Conservation (phyloP, 2,329 filamentous ascomycete species). For the Furcasterigmium sp. region DNA sequence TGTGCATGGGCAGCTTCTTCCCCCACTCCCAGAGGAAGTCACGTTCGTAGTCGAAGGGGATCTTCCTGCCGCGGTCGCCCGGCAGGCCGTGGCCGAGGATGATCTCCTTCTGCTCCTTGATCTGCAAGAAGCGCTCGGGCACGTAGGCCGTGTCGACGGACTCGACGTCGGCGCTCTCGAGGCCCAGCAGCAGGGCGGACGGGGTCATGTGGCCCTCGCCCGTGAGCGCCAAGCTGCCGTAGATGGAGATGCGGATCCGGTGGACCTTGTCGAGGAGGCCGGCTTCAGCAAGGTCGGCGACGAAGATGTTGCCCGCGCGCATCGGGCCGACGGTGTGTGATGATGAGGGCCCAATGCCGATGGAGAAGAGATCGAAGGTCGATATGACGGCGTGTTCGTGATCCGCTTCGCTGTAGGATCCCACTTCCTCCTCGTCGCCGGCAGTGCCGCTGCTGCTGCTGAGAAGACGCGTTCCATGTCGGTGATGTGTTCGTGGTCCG, state of each 20-base stretch:
- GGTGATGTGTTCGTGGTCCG: background rate
- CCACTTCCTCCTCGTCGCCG: constrained; percentile 25
- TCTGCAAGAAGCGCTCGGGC: constrained; percentile 37
- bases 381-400: constrained; percentile 48
- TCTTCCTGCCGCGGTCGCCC: constrained; percentile 34
- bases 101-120: constrained; percentile 39
- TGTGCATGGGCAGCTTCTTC: constrained; percentile 43
- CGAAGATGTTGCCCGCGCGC: constrained; percentile 47
- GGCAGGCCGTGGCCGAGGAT: constrained; percentile 34
- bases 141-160: constrained; percentile 44
- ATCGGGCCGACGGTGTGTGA: constrained; percentile 47
- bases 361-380: constrained; percentile 46
- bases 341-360: constrained; percentile 45
- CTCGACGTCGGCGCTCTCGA: constrained; percentile 44
- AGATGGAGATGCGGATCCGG: constrained; percentile 42
- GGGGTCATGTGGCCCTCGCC: constrained; percentile 49
- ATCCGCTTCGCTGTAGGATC: constrained; percentile 42
- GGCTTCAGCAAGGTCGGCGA: constrained; percentile 40
- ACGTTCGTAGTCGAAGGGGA: constrained; percentile 42
- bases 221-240: constrained; percentile 44
- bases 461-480: constrained; percentile 1
- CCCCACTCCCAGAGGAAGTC: constrained; percentile 48
- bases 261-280: constrained; percentile 37
- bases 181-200: constrained; percentile 41
- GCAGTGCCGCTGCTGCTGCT: constrained; percentile 10